These are phyloP conservation scores for Physocladia obscura DNA, from an alignment of 192 early-diverging fungal genomes.

Conservation along the genomic window DNA sequence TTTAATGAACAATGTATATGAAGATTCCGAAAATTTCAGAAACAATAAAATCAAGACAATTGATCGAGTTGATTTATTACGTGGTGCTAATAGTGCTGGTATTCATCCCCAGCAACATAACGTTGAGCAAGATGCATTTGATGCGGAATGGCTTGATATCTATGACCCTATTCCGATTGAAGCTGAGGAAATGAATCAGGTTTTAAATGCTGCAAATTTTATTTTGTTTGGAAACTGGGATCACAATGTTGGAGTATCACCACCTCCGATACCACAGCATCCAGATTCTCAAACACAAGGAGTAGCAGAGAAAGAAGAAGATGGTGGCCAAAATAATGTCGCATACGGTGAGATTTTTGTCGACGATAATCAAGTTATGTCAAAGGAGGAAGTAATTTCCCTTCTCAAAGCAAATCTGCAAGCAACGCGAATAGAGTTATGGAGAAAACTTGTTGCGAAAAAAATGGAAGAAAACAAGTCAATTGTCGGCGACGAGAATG, in stretches of 20 bases:
- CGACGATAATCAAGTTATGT: too few species aligned
- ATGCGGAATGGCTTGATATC: constrained; percentile 21
- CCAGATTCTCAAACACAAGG: neutral
- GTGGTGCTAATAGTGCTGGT: neutral
- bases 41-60: neutral
- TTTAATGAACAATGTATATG: neutral
- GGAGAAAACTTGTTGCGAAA: neutral
- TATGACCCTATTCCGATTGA: constrained; percentile 21
- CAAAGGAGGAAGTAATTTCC: neutral
- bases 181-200: constrained; percentile 3
- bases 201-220: constrained; percentile 9
- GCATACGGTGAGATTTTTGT: too few species aligned
- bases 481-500: neutral
- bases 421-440: constrained; percentile 6
- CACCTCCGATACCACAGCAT: too few species aligned
- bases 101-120: constrained; percentile 12
- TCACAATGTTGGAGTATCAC: too few species aligned
- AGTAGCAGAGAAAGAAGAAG: neutral
- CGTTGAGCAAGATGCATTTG: constrained; percentile 21
- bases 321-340: too few species aligned
- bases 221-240: constrained; percentile 1
- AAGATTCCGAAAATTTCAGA: neutral
- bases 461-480: neutral
- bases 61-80: neutral
- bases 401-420: neutral